Conservation (phyloP, 305 asterid species). For the Fraxinus nigra region DNA sequence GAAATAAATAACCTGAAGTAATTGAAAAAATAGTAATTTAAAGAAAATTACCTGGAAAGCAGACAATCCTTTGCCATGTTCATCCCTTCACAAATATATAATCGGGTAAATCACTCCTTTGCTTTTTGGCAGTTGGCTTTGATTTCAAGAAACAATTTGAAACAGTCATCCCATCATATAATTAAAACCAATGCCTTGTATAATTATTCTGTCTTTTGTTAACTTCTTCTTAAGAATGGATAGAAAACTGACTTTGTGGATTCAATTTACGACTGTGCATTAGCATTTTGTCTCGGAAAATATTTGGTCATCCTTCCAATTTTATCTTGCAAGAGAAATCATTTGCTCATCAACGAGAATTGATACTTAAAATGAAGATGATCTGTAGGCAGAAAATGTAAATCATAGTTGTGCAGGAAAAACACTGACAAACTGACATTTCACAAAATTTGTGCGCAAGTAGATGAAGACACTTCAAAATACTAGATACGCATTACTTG, state of each 20-base stretch:
- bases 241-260: background rate
- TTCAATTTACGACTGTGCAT: background rate
- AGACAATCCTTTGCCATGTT: background rate
- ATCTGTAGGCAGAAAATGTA: too few relatives aligned
- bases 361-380: background rate
- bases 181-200: background rate
- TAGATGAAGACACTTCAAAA: too few relatives aligned
- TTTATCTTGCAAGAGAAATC: background rate
- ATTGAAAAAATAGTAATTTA: too few relatives aligned
- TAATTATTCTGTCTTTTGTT: background rate
- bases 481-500: too few relatives aligned
- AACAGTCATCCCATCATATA: background rate
- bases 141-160: background rate
- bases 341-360: background rate
- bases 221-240: background rate
- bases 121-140: background rate
- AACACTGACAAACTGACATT: too few relatives aligned
- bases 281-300: background rate
- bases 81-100: background rate
- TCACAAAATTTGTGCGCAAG: too few relatives aligned
- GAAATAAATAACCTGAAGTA: too few relatives aligned
- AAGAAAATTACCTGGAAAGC: background rate
- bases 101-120: background rate
- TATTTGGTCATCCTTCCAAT: background rate
- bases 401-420: too few relatives aligned